Percentiles rank a stretch among this genome's conserved stretches.
Evolutionary conservation across 148 eudicot genomes (phyloP).

Genomic region (Beta vulgaris): DNA sequence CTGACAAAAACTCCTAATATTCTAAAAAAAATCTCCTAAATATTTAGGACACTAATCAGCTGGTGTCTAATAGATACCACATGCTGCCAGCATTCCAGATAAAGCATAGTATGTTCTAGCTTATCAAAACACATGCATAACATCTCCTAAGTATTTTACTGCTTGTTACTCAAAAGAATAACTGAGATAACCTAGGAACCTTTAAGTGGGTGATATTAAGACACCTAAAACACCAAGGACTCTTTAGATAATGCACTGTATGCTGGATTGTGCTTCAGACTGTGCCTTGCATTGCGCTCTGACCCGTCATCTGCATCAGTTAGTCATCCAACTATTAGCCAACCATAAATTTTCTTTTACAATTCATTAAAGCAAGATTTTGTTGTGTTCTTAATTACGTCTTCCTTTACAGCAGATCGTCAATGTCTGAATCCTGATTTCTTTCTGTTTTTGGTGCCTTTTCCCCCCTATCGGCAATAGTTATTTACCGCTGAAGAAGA

Average conservation of each 20-base stretch:
- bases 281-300: background rate
- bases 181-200: background rate
- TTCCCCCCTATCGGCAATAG: slow-evolving; percentile 28
- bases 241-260: background rate
- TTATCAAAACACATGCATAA: background rate
- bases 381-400: background rate
- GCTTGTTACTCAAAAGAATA: background rate
- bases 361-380: background rate
- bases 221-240: background rate
- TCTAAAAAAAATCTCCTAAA: too few species aligned
- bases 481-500: slow-evolving; percentile 73
- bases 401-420: background rate
- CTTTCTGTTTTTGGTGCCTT: background rate
- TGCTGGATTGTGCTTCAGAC: background rate
- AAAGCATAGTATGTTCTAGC: too few species aligned
- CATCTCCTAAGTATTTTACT: background rate
- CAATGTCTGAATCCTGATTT: background rate
- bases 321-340: background rate
- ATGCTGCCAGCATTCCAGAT: too few species aligned
- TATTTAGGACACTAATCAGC: too few species aligned
- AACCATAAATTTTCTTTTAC: background rate
- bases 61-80: too few species aligned
- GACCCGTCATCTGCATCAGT: background rate
- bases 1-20: too few species aligned
- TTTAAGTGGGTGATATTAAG: background rate